These are phyloP conservation scores for Wickerhamomyces chaumierensis DNA, from an alignment of 805 yeast genomes.

Conservation along the genomic window DNA sequence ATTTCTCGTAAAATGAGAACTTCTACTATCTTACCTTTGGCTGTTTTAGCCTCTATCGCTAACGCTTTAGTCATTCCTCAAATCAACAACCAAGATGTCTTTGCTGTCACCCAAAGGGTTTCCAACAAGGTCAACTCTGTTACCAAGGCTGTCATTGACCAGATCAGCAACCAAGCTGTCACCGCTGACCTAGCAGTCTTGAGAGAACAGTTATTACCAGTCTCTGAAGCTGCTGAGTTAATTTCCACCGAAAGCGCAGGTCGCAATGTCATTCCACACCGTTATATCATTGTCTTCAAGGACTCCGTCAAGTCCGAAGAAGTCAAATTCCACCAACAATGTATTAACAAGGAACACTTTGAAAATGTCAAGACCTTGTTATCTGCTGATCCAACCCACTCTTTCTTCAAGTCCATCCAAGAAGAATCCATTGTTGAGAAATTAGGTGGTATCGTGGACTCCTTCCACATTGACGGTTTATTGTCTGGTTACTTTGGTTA, in stretches of 20 bases:
- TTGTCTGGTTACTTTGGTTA: conserved; percentile 78
- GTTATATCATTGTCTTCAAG: conserved; percentile 82
- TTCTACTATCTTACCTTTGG: conserved; percentile 20
- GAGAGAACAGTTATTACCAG: conserved; percentile 6
- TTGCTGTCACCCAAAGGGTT: conserved; percentile 13
- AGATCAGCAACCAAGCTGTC: conserved; percentile 10
- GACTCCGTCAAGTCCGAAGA: conserved; percentile 42
- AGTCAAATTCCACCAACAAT: conserved; percentile 52
- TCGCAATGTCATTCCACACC: conserved; percentile 48
- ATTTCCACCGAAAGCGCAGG: conserved; percentile 31
- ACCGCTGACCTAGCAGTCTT: conserved; percentile 9
- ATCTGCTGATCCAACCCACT: conserved; percentile 22
- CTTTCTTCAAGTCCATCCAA: conserved; percentile 25
- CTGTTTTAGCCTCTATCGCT: conserved; percentile 28
- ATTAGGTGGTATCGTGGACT: conserved; percentile 46
- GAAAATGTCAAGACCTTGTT: conserved; percentile 27
- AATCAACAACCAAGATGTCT: conserved; percentile 29
- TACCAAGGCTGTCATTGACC: conserved; percentile 5
- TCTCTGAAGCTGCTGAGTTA: conserved; percentile 31
- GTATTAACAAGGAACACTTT: conserved; percentile 47
- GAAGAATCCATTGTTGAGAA: conserved; percentile 17
- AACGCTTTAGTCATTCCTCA: conserved; percentile 56
- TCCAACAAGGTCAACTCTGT: conserved; percentile 4
- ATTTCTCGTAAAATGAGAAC: conserved; percentile 10
- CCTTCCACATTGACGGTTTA: conserved; percentile 44